A percentile compares a stretch with the other conserved stretches of the same genome.
Evolutionary conservation across 208 protist species (phyloP).

Genomic region (Leishmania tropica): DNA sequence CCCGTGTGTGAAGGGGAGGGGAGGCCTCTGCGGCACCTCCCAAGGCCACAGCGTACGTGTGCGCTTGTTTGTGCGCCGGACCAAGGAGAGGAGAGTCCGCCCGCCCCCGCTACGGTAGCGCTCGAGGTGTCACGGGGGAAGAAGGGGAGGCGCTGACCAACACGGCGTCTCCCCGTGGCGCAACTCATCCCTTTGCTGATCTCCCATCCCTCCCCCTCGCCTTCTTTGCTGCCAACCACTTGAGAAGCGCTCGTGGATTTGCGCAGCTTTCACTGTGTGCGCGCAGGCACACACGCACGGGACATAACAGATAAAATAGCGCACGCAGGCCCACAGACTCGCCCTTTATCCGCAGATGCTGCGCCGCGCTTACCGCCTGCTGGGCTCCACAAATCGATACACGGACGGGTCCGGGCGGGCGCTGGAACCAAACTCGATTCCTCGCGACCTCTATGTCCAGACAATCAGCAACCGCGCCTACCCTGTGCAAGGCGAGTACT

Average conservation of each 20-base stretch:
- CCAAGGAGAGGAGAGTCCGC: neutral
- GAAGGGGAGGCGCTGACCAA: neutral
- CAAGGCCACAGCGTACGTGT: neutral
- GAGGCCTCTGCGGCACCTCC: neutral
- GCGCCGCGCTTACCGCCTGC: constrained; percentile 39
- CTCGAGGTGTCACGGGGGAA: neutral
- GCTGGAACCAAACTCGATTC: constrained; percentile 59
- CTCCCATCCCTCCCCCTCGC: neutral
- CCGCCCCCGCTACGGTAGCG: neutral
- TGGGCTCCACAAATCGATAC: constrained; percentile 87
- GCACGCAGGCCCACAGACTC: neutral
- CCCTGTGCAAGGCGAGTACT: constrained; percentile 74
- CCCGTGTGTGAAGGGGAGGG: neutral
- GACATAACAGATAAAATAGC: neutral
- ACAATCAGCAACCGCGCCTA: constrained; percentile 91
- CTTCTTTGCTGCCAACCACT: constrained; percentile 2
- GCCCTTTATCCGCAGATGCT: constrained; percentile 35
- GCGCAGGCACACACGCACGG: neutral
- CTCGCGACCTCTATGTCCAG: constrained; percentile 69
- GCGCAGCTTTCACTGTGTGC: neutral
- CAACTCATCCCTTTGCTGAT: neutral
- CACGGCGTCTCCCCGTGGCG: neutral
- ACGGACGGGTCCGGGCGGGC: constrained; percentile 80
- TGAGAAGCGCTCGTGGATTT: constrained; percentile 5
- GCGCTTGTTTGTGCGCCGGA: neutral